Percentiles rank a stretch among this genome's conserved stretches.
Conservation (phyloP, 768 basidiomycete genomes). For the Neoboletus subvelutipes region DNA sequence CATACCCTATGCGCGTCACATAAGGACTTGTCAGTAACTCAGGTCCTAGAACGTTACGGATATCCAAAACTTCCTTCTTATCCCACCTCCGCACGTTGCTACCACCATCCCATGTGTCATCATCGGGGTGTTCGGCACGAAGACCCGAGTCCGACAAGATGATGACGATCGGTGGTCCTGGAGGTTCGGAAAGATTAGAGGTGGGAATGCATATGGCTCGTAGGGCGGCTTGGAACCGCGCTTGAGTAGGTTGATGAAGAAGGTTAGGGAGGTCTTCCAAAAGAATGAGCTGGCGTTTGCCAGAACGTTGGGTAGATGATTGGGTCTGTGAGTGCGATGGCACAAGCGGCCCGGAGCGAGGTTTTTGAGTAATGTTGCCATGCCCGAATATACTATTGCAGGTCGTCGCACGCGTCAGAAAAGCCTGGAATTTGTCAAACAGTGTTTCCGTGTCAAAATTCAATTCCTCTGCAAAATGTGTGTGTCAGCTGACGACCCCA, state of each 20-base stretch:
- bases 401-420: slow-evolving; percentile 65
- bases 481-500: neutral
- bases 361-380: slow-evolving; percentile 8
- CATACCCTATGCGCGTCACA: slow-evolving; percentile 78
- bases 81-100: slow-evolving; percentile 43
- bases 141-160: slow-evolving; percentile 82
- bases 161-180: slow-evolving; percentile 67
- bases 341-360: slow-evolving; percentile 3
- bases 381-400: slow-evolving; percentile 53
- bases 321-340: slow-evolving; percentile 1
- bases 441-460: slow-evolving; percentile 28
- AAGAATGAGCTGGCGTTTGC: slow-evolving; percentile 63
- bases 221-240: slow-evolving; percentile 71
- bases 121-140: slow-evolving; percentile 59
- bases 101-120: slow-evolving; percentile 48
- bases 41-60: slow-evolving; percentile 68
- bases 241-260: slow-evolving; percentile 65
- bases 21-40: slow-evolving; percentile 69
- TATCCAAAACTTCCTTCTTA: slow-evolving; percentile 57
- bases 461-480: slow-evolving; percentile 10
- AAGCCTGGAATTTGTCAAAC: slow-evolving; percentile 72
- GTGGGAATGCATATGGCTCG: slow-evolving; percentile 46
- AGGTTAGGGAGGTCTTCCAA: slow-evolving; percentile 93
- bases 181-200: slow-evolving; percentile 18
- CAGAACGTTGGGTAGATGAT: slow-evolving; percentile 1